Base-by-base conservation (phyloP, 129 eudicot genomes). In the Deinandra increscens region DNA sequence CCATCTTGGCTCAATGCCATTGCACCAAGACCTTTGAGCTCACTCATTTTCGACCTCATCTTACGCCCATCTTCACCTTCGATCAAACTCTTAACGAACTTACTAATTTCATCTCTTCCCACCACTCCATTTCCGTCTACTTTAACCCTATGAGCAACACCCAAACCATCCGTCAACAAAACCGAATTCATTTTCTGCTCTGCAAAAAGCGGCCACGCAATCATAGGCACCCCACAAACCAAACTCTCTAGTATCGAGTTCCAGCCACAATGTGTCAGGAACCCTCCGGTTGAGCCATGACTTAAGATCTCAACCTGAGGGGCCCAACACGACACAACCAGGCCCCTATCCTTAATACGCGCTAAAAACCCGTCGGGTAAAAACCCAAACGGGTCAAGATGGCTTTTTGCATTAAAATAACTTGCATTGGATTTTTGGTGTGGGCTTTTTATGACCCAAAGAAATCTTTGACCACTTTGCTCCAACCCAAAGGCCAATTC, bases 251-350 rank as follows among this genome's bases (percentile, higher is more conserved):
- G 45, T 13, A 66, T 75, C 39, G 83, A 78, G 65, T 82, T 82
- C 83, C 86, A 82, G 0, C 83, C 83, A n/a, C 83, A 69, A 6
- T 82, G 86, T 0, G 81, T 78, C 31, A 82, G 13, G n/a, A 82
- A 82, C 51, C 86, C 81, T 5, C 86, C 79, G 0, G 72, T 79
- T 0, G 83, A 79, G 9, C 11, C 62, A 65, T 79, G 79, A 5
- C 59, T 37, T n/a, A 79, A 31, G 12, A 82, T 61, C 83, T 82
- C 79, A 7, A 66, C 60, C 33, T 75, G 81, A 7, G 86, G 86
- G 43, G 83, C 81, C 86, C 83, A 82, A 0, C 19, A 12, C 2
- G 83, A 61, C 71, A 82, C 73, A 50, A 79, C 78, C 4, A 82
- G 54, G 14, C 86, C 86, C 26, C 42, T 64, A 8, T 17, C 72